Percentiles rank a stretch among this genome's conserved stretches.
Evolutionary conservation across 805 yeast species (phyloP).

Genomic region (Starmerella stigmatis): DNA sequence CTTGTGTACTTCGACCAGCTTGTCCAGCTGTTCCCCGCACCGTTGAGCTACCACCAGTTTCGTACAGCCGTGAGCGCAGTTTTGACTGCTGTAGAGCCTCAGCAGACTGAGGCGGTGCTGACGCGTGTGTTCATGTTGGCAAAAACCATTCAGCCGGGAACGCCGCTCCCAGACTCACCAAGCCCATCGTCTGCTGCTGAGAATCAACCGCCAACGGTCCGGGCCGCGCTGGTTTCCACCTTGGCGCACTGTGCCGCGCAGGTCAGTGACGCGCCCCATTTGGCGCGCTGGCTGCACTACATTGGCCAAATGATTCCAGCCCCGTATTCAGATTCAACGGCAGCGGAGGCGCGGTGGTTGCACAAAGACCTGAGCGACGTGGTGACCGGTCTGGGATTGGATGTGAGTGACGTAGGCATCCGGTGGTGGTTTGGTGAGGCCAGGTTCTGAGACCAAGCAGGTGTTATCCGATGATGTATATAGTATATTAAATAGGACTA

Average conservation of each 20-base stretch:
- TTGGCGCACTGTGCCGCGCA: constrained; percentile 46
- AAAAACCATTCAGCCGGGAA: constrained; percentile 13
- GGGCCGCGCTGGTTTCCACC: constrained; percentile 41
- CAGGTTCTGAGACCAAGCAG: background rate
- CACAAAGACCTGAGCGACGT: constrained; percentile 20
- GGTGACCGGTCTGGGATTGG: constrained; percentile 20
- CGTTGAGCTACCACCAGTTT: constrained; percentile 45
- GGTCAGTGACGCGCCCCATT: constrained; percentile 34
- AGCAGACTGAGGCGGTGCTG: constrained; percentile 33
- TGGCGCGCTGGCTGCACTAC: constrained; percentile 41
- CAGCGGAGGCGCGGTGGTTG: constrained; percentile 19
- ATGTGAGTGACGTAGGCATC: constrained; percentile 28
- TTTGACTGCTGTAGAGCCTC: constrained; percentile 38
- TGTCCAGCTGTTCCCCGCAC: constrained; percentile 45
- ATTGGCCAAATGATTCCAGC: constrained; percentile 30
- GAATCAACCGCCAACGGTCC: constrained; percentile 29
- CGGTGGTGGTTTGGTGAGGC: constrained; percentile 26
- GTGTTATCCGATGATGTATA: background rate
- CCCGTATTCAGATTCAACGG: constrained; percentile 21
- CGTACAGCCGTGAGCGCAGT: constrained; percentile 48
- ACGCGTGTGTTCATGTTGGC: constrained; percentile 35
- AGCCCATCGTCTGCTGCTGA: no score
- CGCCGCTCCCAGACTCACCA: no score
- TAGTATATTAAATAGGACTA: background rate
- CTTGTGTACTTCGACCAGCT: constrained; percentile 39